phyloP scores from a whole-genome alignment of 768 basidiomycete genomes.

The Termitomyces sp. region DNA sequence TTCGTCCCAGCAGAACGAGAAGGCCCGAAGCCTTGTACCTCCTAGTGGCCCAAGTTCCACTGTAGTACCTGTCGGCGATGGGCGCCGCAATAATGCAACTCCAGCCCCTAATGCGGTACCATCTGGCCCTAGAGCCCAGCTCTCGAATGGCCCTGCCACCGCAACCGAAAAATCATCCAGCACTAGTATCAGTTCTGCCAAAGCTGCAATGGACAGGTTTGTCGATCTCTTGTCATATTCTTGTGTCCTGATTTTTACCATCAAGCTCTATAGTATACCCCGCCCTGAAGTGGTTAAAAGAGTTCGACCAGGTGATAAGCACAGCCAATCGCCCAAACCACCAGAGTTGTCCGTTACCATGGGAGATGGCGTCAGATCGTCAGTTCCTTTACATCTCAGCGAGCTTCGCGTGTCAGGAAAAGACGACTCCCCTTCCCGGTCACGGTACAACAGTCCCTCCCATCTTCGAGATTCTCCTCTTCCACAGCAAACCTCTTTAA shows the following conservation, averaged over 20 bases:
- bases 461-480: constrained; percentile 14
- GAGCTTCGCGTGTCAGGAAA: constrained; percentile 16
- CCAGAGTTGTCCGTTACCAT: constrained; percentile 9
- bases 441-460: constrained; percentile 23
- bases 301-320: constrained; percentile 35
- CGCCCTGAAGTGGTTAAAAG: constrained; percentile 78
- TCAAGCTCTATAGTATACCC: constrained; percentile 46
- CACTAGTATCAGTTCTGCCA: constrained; percentile 35
- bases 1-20: constrained; percentile 21
- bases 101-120: constrained; percentile 33
- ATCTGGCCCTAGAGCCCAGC: constrained; percentile 55
- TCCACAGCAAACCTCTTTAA: constrained; percentile 12
- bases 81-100: constrained; percentile 29
- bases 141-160: constrained; percentile 25
- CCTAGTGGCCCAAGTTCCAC: constrained; percentile 36
- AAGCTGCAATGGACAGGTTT: constrained; percentile 65
- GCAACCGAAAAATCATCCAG: constrained; percentile 21
- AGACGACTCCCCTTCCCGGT: constrained; percentile 15
- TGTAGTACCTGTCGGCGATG: constrained; percentile 22
- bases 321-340: constrained; percentile 28
- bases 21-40: constrained; percentile 26
- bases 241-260: background rate
- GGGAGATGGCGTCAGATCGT: constrained; percentile 11
- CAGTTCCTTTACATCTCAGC: constrained; percentile 12
- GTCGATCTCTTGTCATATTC: constrained; percentile 5